A percentile compares a stretch with the other conserved stretches of the same genome.
Evolutionary conservation across 2,329 filamentous ascomycete species (phyloP).

Genomic region (Penicillium freii): DNA sequence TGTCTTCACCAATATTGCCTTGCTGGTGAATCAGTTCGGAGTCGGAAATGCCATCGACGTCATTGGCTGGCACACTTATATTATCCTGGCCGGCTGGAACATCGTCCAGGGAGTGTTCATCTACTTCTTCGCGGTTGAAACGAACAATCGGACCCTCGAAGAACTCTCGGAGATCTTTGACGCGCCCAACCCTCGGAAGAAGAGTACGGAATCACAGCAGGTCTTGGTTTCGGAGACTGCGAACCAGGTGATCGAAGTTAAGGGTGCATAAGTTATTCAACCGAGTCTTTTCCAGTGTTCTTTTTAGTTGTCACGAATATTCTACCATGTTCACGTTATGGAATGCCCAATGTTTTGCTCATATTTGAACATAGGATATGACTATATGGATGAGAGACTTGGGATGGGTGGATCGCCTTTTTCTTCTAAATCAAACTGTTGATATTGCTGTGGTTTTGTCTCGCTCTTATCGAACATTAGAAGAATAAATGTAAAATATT

Average conservation of each 20-base stretch:
- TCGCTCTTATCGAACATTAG: too few species aligned
- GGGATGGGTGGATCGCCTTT: too few species aligned
- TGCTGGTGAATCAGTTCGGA: constrained; percentile 49
- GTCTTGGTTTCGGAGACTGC: constrained; percentile 27
- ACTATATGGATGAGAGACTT: too few species aligned
- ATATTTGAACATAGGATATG: too few species aligned
- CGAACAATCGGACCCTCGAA: constrained; percentile 33
- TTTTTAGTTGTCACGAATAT: not conserved
- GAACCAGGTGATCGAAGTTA: not conserved
- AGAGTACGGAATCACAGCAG: constrained; percentile 31
- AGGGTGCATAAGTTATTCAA: not conserved
- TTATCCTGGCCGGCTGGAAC: constrained; percentile 45
- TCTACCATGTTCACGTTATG: not conserved
- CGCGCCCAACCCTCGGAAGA: constrained; percentile 42
- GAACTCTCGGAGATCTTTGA: constrained; percentile 39
- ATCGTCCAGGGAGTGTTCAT: constrained; percentile 30
- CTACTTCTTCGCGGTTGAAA: constrained; percentile 37
- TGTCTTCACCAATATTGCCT: constrained; percentile 46
- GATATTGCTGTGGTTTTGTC: too few species aligned
- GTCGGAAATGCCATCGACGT: constrained; percentile 49
- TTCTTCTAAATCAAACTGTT: too few species aligned
- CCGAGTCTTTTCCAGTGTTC: too few species aligned
- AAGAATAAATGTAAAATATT: too few species aligned
- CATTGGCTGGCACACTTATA: constrained; percentile 57
- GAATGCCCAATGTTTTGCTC: not conserved